A percentile compares a stretch with the other conserved stretches of the same genome.
These are phyloP conservation scores for Leccinum arenicola DNA, from an alignment of 768 basidiomycete species.

Conservation along the genomic window DNA sequence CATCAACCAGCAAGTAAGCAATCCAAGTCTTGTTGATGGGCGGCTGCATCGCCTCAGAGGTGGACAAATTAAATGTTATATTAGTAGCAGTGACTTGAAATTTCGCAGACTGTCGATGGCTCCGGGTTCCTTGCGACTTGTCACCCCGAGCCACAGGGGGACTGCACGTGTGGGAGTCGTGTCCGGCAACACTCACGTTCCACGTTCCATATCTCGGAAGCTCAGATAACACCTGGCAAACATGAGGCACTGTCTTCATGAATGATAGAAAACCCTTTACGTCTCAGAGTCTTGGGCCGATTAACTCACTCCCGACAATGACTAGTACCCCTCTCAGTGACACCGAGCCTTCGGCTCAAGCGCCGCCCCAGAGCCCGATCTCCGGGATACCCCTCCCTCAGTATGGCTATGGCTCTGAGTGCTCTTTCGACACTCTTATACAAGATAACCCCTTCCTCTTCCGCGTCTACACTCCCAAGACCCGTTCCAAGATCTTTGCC, in stretches of 20 bases:
- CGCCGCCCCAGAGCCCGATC: conserved; percentile 21
- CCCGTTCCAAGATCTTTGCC: conserved; percentile 51
- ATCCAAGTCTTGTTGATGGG: background rate
- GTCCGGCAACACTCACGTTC: conserved; percentile 9
- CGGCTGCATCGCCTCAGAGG: background rate
- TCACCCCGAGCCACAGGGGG: conserved; percentile 6
- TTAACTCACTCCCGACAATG: conserved; percentile 24
- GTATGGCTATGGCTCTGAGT: conserved; percentile 66
- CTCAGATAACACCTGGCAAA: conserved; percentile 30
- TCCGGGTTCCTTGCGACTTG: background rate
- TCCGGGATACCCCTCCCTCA: conserved; percentile 50
- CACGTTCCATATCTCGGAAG: conserved; percentile 18
- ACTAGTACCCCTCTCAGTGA: conserved; percentile 15
- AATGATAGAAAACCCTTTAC: conserved; percentile 28
- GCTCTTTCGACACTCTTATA: conserved; percentile 59
- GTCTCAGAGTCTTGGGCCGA: conserved; percentile 6
- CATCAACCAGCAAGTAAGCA: background rate
- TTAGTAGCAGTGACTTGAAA: background rate
- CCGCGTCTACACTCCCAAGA: conserved; percentile 76
- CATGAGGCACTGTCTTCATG: conserved; percentile 24
- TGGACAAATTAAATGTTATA: background rate
- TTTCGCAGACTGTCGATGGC: background rate
- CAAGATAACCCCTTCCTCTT: conserved; percentile 72
- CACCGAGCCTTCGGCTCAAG: conserved; percentile 12
- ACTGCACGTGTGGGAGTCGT: conserved; percentile 25